These are phyloP conservation scores for Hericium rajendrae DNA, from an alignment of 768 basidiomycete species.

Conservation along the genomic window DNA sequence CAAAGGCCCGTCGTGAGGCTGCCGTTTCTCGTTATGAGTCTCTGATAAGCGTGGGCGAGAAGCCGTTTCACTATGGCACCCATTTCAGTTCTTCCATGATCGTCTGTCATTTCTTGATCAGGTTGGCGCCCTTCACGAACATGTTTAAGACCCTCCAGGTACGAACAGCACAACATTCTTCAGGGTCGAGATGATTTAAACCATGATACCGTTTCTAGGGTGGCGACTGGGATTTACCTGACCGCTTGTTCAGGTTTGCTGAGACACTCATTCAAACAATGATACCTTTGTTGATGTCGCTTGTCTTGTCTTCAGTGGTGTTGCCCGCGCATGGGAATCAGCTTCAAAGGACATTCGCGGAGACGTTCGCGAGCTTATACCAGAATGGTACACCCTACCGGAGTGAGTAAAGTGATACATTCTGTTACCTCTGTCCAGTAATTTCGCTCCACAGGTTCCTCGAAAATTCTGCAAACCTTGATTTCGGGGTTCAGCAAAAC, in stretches of 20 bases:
- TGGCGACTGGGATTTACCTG: conserved; percentile 91
- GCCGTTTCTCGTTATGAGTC: conserved; percentile 69
- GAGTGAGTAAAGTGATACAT: conserved; percentile 38
- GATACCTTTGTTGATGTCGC: background rate
- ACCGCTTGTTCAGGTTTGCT: conserved; percentile 68
- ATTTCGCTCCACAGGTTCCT: conserved; percentile 49
- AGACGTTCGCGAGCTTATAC: conserved; percentile 89
- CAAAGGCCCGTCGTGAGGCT: conserved; percentile 60
- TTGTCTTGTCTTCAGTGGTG: conserved; percentile 37
- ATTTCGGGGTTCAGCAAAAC: conserved; percentile 67
- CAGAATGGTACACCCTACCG: conserved; percentile 79
- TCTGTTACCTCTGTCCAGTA: background rate
- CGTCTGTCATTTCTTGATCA: conserved; percentile 87
- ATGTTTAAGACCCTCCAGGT: conserved; percentile 89
- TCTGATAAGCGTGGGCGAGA: conserved; percentile 70
- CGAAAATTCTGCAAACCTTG: conserved; percentile 68
- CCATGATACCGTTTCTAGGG: conserved; percentile 39
- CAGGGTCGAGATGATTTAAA: background rate
- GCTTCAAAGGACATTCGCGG: conserved; percentile 81
- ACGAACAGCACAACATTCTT: conserved; percentile 3
- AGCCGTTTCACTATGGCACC: conserved; percentile 88
- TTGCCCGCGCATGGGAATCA: conserved; percentile 74
- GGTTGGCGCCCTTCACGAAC: conserved; percentile 82
- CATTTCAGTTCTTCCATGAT: conserved; percentile 98
- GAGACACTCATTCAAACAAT: background rate